Evolutionary conservation across 2,329 filamentous ascomycete species (phyloP), one percentile per base, ranked within the genome.

Genomic region (Triangularia setosa): DNA sequence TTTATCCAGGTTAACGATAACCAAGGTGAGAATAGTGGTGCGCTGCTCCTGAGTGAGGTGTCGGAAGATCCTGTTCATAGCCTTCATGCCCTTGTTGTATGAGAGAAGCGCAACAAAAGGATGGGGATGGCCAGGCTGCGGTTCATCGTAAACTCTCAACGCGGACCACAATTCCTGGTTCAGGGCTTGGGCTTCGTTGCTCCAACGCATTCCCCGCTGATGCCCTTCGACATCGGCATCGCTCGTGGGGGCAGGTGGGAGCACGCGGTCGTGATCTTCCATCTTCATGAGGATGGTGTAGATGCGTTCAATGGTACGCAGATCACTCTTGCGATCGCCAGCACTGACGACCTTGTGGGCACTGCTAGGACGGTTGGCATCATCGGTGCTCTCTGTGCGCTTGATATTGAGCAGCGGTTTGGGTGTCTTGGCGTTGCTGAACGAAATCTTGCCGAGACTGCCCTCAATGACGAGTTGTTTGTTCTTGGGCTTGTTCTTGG

Each of bases 361-460:
- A 65, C 79, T 83, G 58, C 77, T 76, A 23, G 85, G 80, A 27
- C 84, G 82, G 61, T 85, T 81, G 27, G 78, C 74, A 63, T 89
- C 85, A 54, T 87, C 85, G 48, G 80, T 81, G 68, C 83, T 88
- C 59, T 97, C 93, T 21, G 87, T 83, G 30, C 93, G 90, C 82
- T 97, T 98, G 80, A 99, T 93, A 75, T 96, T 99, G 58, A 99
- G 87, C 64, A 98, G 82, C 16, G 94, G 93, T 77, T 96, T 95
- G 0, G 95, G 95, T 0, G 95, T 97, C 81, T 98, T 99, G 57
- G 95, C 92, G 73, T 99, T 99, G 82, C 94, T 97, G 80, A 98
- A 99, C 0, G 94, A 96, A 64, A 99, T 99, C 81, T 98, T 99
- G 69, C 95, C 95, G 58, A 99, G 80, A 73, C 93, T 97, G 25